Percentiles rank a stretch among this genome's conserved stretches.
Evolutionary conservation across 1,139 yeast genomes (phyloP).

Genomic region (Sugiyamaella japonica): DNA sequence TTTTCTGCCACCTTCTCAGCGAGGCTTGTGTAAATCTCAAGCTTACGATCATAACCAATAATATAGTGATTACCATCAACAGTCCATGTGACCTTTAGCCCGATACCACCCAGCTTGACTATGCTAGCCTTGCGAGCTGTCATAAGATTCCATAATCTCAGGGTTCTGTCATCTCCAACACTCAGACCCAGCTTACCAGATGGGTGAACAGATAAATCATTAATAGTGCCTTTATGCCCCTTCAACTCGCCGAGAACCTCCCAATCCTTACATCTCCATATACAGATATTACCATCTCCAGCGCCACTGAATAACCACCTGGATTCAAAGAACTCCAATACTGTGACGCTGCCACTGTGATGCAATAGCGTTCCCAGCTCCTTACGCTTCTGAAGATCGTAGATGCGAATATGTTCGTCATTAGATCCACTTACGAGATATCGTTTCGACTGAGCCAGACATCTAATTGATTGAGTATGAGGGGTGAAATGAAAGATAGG

Average conservation of each 20-base stretch:
- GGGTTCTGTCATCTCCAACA: constrained; percentile 79
- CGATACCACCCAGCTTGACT: constrained; percentile 72
- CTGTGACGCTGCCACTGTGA: constrained; percentile 87
- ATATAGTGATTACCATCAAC: constrained; percentile 64
- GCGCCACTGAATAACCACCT: constrained; percentile 91
- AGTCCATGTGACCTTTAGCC: constrained; percentile 42
- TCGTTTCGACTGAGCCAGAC: constrained; percentile 79
- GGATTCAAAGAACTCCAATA: constrained; percentile 60
- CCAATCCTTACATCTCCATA: constrained; percentile 98
- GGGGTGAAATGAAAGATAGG: constrained; percentile 97
- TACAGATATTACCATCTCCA: constrained; percentile 84
- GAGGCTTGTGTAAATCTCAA: constrained; percentile 71
- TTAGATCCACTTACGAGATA: constrained; percentile 93
- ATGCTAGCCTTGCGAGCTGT: constrained; percentile 94
- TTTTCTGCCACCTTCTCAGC: constrained; percentile 48
- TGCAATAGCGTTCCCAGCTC: constrained; percentile 89
- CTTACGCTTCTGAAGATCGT: constrained; percentile 89
- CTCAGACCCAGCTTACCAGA: constrained; percentile 90
- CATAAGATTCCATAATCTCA: constrained; percentile 94
- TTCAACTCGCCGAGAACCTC: constrained; percentile 84
- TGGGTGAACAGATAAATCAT: constrained; percentile 87
- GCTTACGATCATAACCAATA: constrained; percentile 67
- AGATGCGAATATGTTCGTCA: constrained; percentile 92
- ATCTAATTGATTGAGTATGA: constrained; percentile 82
- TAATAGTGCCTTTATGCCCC: constrained; percentile 68